Evolutionary conservation across 2,329 filamentous ascomycete genomes (phyloP), one percentile per base, ranked within the genome.

Genomic region (Microdochium bolleyi): DNA sequence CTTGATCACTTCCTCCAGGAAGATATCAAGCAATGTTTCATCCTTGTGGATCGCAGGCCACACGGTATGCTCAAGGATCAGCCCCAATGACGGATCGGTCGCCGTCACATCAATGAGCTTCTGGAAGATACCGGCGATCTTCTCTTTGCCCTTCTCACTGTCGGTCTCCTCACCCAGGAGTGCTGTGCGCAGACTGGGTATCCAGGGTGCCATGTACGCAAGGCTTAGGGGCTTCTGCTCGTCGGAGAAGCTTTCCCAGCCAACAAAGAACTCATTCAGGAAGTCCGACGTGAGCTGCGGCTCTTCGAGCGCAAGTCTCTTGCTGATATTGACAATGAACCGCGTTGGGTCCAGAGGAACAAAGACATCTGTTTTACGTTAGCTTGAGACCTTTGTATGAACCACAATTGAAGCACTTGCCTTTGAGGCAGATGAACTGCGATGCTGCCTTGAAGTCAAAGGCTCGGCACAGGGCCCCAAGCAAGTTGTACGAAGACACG

Each of bases 201-300:
- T 70, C 84, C 84, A 88, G 2, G 84, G 84, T 5, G 83, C 80
- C 80, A 88, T 85, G 62, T 88, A 88, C 5, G 83, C 79, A 27
- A 88, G 71, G 58, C 83, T 85, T 24, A 87, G 63, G 1, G 83
- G 81, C 58, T 84, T 82, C 61, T 88, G 84, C 53, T 85, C 80
- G 32, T 84, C 79, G 1, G 81, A 77, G 59, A 87, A 84, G 60
- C 83, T 85, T 58, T 85, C 83, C 84, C 84, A 88, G 19, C 84
- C 82, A 24, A 86, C 82, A 54, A 88, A 87, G 62, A 88, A 88
- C 60, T 87, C 84, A n/a, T 84, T 86, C 38, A 88, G 62, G 60
- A 88, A 88, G 60, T 88, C 84, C 8, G 77, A 78, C 1, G 84
- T 87, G 8, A 88, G 73, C 58, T 86, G 83, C 22, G 84, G 82